These are phyloP conservation scores for Jamesozyma jinghongensis DNA, from an alignment of 805 yeast species.

Conservation along the genomic window DNA sequence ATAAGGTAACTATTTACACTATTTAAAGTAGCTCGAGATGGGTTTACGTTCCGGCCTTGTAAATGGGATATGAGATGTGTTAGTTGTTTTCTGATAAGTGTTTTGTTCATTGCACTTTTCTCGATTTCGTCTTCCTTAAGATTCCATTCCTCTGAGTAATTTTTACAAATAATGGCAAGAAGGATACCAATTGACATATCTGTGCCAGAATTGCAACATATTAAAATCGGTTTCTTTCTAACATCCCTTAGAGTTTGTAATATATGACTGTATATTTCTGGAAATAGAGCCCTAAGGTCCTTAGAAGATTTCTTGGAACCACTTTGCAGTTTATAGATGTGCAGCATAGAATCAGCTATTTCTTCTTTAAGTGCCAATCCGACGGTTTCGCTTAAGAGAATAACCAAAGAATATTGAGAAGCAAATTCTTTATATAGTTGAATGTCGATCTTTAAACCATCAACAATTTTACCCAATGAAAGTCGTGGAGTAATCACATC, in stretches of 20 bases:
- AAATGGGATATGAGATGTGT: constrained; percentile 37
- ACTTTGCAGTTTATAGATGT: constrained; percentile 22
- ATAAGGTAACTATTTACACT: constrained; percentile 54
- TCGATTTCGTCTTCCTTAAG: constrained; percentile 5
- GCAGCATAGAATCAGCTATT: constrained; percentile 1
- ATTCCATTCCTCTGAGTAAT: constrained; percentile 38
- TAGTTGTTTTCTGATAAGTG: constrained; percentile 46
- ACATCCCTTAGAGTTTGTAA: constrained; percentile 6
- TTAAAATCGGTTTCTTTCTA: constrained; percentile 25
- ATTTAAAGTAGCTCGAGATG: constrained; percentile 69
- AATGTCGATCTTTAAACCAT: constrained; percentile 8
- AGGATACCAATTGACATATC: constrained; percentile 61
- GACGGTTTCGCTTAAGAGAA: constrained; percentile 16
- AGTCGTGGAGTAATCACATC: constrained; percentile 17
- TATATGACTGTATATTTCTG: constrained; percentile 31
- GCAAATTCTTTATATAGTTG: constrained; percentile 6
- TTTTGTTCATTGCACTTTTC: constrained; percentile 34
- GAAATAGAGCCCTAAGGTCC: constrained; percentile 41
- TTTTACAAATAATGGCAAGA: constrained; percentile 41
- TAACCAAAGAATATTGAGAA: constrained; percentile 8
- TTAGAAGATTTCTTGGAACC: constrained; percentile 60
- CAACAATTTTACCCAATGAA: constrained; percentile 15
- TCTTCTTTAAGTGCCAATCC: neutral
- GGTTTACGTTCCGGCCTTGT: constrained; percentile 47
- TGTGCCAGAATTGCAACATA: constrained; percentile 55